Conservation (phyloP, 1,139 yeast genomes). For the Kodamaea derodonti region DNA sequence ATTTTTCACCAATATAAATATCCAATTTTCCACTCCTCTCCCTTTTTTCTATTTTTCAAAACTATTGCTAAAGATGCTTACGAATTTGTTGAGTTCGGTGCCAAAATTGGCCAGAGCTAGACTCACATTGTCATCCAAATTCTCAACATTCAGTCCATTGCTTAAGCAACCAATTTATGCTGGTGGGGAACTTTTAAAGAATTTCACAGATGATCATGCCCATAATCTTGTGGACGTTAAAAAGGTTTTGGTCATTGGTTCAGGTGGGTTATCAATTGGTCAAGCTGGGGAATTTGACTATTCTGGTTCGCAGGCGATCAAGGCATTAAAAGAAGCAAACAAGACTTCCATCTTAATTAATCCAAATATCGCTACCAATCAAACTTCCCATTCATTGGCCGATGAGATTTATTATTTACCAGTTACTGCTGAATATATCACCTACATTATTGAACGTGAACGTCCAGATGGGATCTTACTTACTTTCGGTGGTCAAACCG, state of each 20-base stretch:
- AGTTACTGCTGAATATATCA: slow-evolving; percentile 93
- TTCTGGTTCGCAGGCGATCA: slow-evolving; percentile 96
- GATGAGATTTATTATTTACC: slow-evolving; percentile 95
- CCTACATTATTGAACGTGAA: slow-evolving; percentile 91
- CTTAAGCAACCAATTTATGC: slow-evolving; percentile 34
- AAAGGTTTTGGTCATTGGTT: slow-evolving; percentile 89
- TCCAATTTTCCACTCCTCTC: slow-evolving; percentile 5
- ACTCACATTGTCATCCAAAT: slow-evolving; percentile 1
- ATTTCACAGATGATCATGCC: slow-evolving; percentile 44
- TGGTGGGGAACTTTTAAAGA: slow-evolving; percentile 51
- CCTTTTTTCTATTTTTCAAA: slow-evolving; percentile 2
- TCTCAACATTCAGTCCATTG: slow-evolving; percentile 5
- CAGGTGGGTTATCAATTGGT: slow-evolving; percentile 97
- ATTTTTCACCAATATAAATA: slow-evolving; percentile 12
- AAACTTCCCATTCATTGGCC: slow-evolving; percentile 92
- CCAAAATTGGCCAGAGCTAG: slow-evolving; percentile 1
- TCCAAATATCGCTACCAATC: slow-evolving; percentile 97
- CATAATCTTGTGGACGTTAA: slow-evolving; percentile 74
- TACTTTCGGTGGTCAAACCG: slow-evolving; percentile 99
- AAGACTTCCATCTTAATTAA: slow-evolving; percentile 83
- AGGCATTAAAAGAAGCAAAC: slow-evolving; percentile 88
- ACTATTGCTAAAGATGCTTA: neutral
- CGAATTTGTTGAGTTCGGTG: slow-evolving; percentile 3
- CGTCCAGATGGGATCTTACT: slow-evolving; percentile 92
- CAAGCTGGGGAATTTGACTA: slow-evolving; percentile 99